Evolutionary conservation across 2,329 filamentous ascomycete species (phyloP), one percentile per base, ranked within the genome.

Genomic region (Apiospora kogelbergensis): DNA sequence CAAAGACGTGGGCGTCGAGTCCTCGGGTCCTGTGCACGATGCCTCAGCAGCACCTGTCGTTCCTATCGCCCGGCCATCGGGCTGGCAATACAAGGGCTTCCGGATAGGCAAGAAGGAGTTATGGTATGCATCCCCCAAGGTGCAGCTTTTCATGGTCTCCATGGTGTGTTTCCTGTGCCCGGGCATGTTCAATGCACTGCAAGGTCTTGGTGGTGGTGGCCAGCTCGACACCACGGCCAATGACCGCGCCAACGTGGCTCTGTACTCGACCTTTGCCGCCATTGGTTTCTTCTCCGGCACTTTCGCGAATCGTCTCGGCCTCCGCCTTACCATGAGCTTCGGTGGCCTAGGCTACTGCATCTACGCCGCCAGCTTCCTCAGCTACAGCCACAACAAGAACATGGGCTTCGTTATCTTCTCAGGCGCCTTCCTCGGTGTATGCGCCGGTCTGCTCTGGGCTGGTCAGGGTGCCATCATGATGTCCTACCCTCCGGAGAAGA

Each of bases 401-500:
- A 81, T 85, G 70, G 91, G 90, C 70, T 95, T 93, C 81, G 89
- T 90, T 77, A 88, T 92, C 74, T 94, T 95, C 74, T 89, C 93
- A 6, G 93, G 93, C 73, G 90, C 90, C 20, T 85, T 93, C 71
- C 88, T 95, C 63, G 93, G 93, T 80, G 82, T 93, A 69, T 95
- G 92, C 77, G 93, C 93, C 63, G 93, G 91, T 77, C 84, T 95
- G 46, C 84, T 96, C 45, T 96, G 93, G 93, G 91, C 91, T 42
- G 93, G 91, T 0, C 93, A 95, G 81, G 93, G 93, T 70, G 90
- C 92, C 70, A 93, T 95, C 76, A 95, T 95, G 91, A 95, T 97
- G 89, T 90, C 92, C 48, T 97, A 97, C 79, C 94, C 94, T 1
- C 84, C 88, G 24, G 95, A 97, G 81, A 80, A 88, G 42, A 88